These are phyloP conservation scores for Linderniella brevidens DNA, from an alignment of 257 asterid species.

Conservation along the genomic window DNA sequence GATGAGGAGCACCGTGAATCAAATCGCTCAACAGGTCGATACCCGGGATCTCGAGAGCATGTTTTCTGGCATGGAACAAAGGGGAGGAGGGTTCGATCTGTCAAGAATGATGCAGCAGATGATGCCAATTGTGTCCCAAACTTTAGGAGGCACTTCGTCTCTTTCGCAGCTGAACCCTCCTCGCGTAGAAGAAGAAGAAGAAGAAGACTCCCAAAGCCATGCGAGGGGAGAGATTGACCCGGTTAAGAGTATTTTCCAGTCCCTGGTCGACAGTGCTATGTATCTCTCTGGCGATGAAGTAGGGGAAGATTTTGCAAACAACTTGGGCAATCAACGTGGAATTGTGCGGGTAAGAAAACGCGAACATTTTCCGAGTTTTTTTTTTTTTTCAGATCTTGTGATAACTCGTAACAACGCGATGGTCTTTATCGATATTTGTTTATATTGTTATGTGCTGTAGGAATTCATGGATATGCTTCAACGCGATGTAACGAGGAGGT, in stretches of 20 bases:
- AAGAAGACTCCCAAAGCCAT: no score
- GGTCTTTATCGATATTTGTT: no score
- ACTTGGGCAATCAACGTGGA: conserved; percentile 25
- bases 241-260: no score
- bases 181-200: no score
- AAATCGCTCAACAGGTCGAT: conserved; percentile 84
- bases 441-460: no score
- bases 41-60: conserved; percentile 58
- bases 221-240: no score
- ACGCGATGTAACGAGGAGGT: no score
- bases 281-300: conserved; percentile 15
- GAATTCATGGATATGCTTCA: no score
- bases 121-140: conserved; percentile 94
- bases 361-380: no score
- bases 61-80: conserved; percentile 51
- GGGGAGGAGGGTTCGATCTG: conserved; percentile 68
- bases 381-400: no score
- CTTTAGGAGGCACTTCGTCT: conserved; percentile 54
- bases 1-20: conserved; percentile 72
- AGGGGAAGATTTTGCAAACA: conserved; percentile 17
- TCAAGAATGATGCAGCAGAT: conserved; percentile 90
- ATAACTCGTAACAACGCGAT: no score
- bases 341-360: conserved; percentile 40
- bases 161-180: no score
- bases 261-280: conserved; percentile 28